Evolutionary conservation across 306 rosid species (phyloP).

Genomic region (Senna tora): DNA sequence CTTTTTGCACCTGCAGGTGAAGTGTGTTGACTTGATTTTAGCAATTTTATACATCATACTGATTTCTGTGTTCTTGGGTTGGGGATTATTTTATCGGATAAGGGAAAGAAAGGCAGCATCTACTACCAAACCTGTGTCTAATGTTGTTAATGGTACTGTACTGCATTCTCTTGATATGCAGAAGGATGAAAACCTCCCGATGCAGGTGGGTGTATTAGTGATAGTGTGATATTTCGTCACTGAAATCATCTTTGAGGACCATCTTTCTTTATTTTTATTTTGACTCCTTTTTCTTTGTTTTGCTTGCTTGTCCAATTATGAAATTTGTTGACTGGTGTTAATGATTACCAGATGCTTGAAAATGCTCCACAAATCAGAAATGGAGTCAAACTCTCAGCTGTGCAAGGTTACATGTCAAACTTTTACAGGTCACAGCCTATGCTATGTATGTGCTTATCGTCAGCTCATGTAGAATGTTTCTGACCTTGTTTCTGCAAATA

Average conservation of each 20-base stretch:
- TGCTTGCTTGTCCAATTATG: constrained; percentile 22
- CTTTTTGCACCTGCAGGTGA: constrained; percentile 65
- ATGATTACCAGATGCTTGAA: constrained; percentile 66
- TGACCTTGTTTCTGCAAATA: constrained; percentile 40
- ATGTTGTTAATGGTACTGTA: constrained; percentile 51
- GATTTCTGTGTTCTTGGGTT: constrained; percentile 71
- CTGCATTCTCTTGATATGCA: constrained; percentile 58
- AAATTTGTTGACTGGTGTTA: constrained; percentile 36
- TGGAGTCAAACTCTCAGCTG: constrained; percentile 74
- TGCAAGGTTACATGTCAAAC: constrained; percentile 87
- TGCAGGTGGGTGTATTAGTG: constrained; percentile 64
- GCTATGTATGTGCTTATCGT: constrained; percentile 33
- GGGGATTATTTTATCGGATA: constrained; percentile 71
- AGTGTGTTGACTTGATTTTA: constrained; percentile 75
- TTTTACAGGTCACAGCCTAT: constrained; percentile 66
- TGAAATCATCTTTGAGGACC: constrained; percentile 26
- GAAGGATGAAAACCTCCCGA: constrained; percentile 74
- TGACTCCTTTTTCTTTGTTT: constrained; percentile 30
- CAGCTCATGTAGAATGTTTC: constrained; percentile 34
- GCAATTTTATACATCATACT: constrained; percentile 69
- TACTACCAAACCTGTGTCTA: constrained; percentile 55
- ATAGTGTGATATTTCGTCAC: constrained; percentile 37
- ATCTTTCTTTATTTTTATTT: constrained; percentile 25
- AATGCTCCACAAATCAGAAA: constrained; percentile 58
- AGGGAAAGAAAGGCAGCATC: constrained; percentile 58